Conservation (phyloP, 2,329 filamentous ascomycete species). For the Sporothrix pallida region DNA sequence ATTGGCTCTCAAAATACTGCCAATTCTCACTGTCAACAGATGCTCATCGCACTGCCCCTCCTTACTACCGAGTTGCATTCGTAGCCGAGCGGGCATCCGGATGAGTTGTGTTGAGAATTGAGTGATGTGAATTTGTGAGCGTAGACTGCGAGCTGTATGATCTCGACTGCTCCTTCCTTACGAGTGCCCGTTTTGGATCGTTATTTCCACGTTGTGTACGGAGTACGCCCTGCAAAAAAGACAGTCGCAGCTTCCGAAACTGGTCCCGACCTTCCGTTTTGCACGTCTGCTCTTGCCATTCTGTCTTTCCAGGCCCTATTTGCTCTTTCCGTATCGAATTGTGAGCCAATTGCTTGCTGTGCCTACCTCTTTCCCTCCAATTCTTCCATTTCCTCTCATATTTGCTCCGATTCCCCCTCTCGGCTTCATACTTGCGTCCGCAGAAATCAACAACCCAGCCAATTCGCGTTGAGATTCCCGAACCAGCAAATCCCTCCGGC, state of each 20-base stretch:
- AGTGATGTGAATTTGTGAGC: neutral
- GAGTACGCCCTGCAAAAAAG: no score
- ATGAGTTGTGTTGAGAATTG: neutral
- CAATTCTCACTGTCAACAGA: no score
- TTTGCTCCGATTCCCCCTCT: neutral
- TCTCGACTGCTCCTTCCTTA: neutral
- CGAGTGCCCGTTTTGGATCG: neutral
- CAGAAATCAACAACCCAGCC: neutral
- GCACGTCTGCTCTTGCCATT: neutral
- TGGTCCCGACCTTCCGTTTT: neutral
- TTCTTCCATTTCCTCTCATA: constrained; percentile 12
- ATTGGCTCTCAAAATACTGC: no score
- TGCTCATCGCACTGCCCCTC: no score
- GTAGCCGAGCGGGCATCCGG: constrained; percentile 25
- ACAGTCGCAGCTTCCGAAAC: constrained; percentile 16
- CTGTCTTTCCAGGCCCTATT: no score
- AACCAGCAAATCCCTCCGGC: constrained; percentile 6
- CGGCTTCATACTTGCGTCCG: constrained; percentile 31
- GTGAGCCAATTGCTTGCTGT: no score
- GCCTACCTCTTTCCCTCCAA: neutral
- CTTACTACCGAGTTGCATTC: constrained; percentile 10
- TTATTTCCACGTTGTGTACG: neutral
- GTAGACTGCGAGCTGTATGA: neutral
- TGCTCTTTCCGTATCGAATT: neutral
- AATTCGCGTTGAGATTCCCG: constrained; percentile 29